Evolutionary conservation across 1,284 basidiomycete genomes (phyloP), one percentile per base, ranked within the genome.

Genomic region (Athelia psychrophila): DNA sequence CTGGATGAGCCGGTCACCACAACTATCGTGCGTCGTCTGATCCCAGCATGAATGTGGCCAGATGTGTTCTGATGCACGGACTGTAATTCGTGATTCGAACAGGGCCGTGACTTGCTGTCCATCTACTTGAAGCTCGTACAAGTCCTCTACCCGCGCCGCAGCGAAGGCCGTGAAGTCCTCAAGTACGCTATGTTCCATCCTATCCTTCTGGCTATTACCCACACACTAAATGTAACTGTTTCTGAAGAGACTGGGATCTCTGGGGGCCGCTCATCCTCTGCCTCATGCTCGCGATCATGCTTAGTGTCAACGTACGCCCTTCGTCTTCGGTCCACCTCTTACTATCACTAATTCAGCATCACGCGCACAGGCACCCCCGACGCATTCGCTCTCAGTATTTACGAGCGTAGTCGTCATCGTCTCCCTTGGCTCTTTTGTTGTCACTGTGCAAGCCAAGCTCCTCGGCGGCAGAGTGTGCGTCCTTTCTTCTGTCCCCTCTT

Each of bases 181-280:
- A 79, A 80, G 77, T 56, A 50, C 50, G 12, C 23, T 4, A 18
- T 52, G 46, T 44, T 19, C 22, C 30, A 35, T 15, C 18, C 24
- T 48, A 12, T 49, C 23, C 9, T n/a, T 25, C n/a, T n/a, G n/a
- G n/a, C n/a, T n/a, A n/a, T n/a, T n/a, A n/a, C 45, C 23, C 45
- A 5, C 33, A 53, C 38, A 8, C 6, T 18, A 8, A 9, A 42
- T 42, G 8, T 30, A 30, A 30, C 27, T 13, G 6, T 30, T 6
- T 16, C 50, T 50, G 60, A 30, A 92, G 92, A 57, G 95, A 97
- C 63, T 98, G 95, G 95, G 94, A 98, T 69, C 77, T 98, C 33
- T 98, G 94, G 95, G 95, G 94, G 2, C 95, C 94, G 10, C 77
- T 97, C 6, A 79, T 96, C 35, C 80, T 97, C 50, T 95, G 91